These are phyloP conservation scores for Clonostachys sp. DNA, from an alignment of 2,329 filamentous ascomycete genomes.

Conservation along the genomic window DNA sequence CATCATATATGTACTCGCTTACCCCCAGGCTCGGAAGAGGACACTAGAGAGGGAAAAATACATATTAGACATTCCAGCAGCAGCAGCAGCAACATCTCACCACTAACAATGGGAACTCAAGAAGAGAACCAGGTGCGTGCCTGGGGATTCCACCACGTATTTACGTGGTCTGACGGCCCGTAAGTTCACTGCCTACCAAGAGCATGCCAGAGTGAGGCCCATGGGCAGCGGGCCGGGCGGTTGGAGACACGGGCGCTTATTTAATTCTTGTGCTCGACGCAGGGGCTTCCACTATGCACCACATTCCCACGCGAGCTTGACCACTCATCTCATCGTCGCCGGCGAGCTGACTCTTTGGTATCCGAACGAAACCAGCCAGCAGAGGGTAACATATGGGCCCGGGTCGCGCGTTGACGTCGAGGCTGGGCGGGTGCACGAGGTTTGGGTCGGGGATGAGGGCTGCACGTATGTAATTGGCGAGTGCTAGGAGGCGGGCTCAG, in stretches of 20 bases:
- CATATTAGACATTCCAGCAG: too few relatives aligned
- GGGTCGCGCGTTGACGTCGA: constrained; percentile 65
- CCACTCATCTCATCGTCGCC: constrained; percentile 64
- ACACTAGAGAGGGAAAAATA: too few relatives aligned
- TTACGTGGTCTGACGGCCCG: constrained; percentile 69
- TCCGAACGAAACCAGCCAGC: constrained; percentile 49
- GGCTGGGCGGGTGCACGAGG: constrained; percentile 59
- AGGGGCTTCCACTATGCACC: constrained; percentile 53
- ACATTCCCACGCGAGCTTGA: constrained; percentile 59
- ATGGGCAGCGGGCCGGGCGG: too few relatives aligned
- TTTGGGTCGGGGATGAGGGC: constrained; percentile 62
- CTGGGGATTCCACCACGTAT: constrained; percentile 67
- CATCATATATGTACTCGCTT: too few relatives aligned
- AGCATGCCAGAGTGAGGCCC: not conserved
- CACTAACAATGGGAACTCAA: constrained; percentile 14
- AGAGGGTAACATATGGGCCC: constrained; percentile 53
- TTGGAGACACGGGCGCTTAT: too few relatives aligned
- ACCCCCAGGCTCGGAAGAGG: too few relatives aligned
- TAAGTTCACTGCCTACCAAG: constrained; percentile 31
- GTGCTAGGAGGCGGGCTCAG: constrained; percentile 3
- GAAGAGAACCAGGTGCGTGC: constrained; percentile 57
- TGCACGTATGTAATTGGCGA: constrained; percentile 67
- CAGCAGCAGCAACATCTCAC: not conserved
- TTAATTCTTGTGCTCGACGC: too few relatives aligned
- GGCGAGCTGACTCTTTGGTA: constrained; percentile 65